These are phyloP conservation scores for Stylosanthes scabra DNA, from an alignment of 331 rosid genomes.

Conservation along the genomic window DNA sequence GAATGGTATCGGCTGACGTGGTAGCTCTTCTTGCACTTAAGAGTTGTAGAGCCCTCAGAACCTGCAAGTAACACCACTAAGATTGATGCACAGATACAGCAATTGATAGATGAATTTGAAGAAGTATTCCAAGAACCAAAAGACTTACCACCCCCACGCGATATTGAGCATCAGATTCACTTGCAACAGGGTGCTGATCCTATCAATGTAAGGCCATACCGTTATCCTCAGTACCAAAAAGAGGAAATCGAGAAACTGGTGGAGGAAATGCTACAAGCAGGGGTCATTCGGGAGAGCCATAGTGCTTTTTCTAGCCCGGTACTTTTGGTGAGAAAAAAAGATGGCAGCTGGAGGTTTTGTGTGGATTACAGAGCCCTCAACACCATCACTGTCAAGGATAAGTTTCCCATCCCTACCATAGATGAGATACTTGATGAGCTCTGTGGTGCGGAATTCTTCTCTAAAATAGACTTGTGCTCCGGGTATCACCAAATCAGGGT, in stretches of 20 bases:
- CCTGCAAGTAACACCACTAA: not conserved
- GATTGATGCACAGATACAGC: not conserved
- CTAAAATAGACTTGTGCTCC: not conserved
- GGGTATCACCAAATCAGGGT: not conserved
- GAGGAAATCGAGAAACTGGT: not conserved
- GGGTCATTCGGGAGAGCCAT: not conserved
- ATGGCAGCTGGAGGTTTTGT: not conserved
- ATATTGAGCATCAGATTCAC: not conserved
- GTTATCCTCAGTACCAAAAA: not conserved
- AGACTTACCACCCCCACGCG: not conserved
- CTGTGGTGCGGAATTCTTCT: not conserved
- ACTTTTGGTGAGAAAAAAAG: not conserved
- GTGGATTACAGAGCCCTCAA: not conserved
- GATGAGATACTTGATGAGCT: not conserved
- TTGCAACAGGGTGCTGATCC: not conserved
- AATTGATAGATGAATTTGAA: not conserved
- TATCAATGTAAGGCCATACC: not conserved
- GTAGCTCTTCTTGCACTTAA: too few species aligned
- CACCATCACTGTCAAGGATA: not conserved
- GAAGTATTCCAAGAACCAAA: not conserved
- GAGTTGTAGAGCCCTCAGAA: too few species aligned
- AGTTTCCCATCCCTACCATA: not conserved
- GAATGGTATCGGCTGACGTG: too few species aligned
- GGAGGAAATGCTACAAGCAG: not conserved
- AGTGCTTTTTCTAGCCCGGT: not conserved